Conservation (phyloP, 352 stramenopile genomes). For the Pythium aphanidermatum region DNA sequence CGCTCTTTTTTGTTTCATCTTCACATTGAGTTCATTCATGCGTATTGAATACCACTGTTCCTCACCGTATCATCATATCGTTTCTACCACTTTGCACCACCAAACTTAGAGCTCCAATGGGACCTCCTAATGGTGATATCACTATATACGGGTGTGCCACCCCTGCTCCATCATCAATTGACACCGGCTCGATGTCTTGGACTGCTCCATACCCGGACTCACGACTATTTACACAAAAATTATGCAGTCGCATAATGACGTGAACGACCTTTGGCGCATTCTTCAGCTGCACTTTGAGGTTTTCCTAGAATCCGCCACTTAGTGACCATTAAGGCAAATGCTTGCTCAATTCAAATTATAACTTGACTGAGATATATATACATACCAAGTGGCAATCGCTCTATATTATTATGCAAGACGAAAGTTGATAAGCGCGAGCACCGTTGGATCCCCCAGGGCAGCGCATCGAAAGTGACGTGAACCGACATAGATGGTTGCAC, state of each 20-base stretch:
- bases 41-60: too few relatives aligned
- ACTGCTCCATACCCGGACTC: neutral
- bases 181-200: neutral
- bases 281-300: neutral
- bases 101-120: neutral
- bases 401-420: neutral
- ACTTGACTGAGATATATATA: neutral
- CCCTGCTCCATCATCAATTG: neutral
- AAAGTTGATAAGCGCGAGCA: neutral
- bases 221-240: neutral
- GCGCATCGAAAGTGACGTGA: neutral
- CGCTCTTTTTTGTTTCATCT: too few relatives aligned
- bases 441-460: neutral
- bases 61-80: too few relatives aligned
- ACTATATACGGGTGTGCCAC: neutral
- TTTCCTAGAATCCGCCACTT: neutral
- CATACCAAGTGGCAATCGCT: neutral
- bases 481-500: neutral
- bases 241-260: neutral
- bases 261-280: neutral
- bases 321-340: neutral
- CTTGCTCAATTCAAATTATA: neutral
- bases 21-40: too few relatives aligned
- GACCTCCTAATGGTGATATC: neutral
- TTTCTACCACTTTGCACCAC: too few relatives aligned